Base-by-base conservation (phyloP, 192 early-diverging fungal species). In the Coemansia sp. region DNA sequence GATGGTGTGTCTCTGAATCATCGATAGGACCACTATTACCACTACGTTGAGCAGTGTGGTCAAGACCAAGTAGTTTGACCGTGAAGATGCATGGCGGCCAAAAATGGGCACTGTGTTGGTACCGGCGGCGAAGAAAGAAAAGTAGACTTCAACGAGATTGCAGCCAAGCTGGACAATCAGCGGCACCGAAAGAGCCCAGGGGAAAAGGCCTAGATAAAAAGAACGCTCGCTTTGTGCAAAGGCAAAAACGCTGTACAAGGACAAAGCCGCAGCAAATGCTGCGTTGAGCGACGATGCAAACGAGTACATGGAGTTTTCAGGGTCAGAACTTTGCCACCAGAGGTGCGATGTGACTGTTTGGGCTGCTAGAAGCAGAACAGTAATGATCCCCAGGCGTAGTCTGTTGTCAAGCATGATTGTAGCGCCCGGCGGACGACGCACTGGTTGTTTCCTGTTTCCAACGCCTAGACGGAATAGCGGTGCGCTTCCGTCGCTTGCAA, bases 101-200 rank as follows among this genome's bases (percentile, higher is more conserved):
- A 52, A 63, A 5, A 79, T 66, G 0, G 67, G 65, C 56, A 56
- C 71, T 0, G 36, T 23, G 46, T 55, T 55, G 17, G 35, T 61
- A 17, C 50, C 42, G 3, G 63, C 59, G 0, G 67, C 66, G 19
- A 79, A 73, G 61, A 79, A 79, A 56, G 71, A 62, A 23, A 38
- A 62, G 63, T 79, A 67, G 46, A 70, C 63, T 41, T 70, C 68
- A 40, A 54, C 38, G 14, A 45, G 11, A 4, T 70, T 62, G 10
- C 62, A 22, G 3, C 54, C 22, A 42, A 65, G 25, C 52, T 74
- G 65, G 5, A 57, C 38, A 0, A 35, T 48, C 1, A 62, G 59
- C 29, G 63, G 19, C 42, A 41, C 11, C 13, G 67, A 50, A 1
- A 67, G 36, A 13, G 60, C 25, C 71, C 64, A 64, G 0, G 76